Percentiles rank a stretch among this genome's conserved stretches.
Conservation (phyloP, 331 rosid species). For the Quercus phellos region DNA sequence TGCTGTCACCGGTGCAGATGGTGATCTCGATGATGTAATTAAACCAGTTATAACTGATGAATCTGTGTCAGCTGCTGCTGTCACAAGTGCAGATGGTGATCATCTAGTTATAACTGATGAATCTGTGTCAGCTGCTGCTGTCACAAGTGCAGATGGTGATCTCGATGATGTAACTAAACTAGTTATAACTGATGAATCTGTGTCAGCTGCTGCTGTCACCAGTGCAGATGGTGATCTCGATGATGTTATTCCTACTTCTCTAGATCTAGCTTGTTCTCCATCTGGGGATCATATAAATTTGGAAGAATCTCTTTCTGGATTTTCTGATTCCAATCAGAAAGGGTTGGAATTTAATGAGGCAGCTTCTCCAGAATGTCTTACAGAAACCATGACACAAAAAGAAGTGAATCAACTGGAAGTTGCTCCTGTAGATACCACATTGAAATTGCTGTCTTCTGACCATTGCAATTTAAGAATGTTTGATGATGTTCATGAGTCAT, state of each 20-base stretch:
- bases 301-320: slow-evolving; percentile 29
- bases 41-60: slow-evolving; percentile 34
- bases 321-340: slow-evolving; percentile 24
- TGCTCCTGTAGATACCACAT: slow-evolving; percentile 31
- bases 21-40: slow-evolving; percentile 23
- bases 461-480: slow-evolving; percentile 26
- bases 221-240: slow-evolving; percentile 25
- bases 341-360: slow-evolving; percentile 33
- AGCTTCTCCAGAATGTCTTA: slow-evolving; percentile 31
- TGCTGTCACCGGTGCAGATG: slow-evolving; percentile 17
- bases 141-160: slow-evolving; percentile 22
- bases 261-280: slow-evolving; percentile 30
- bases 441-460: slow-evolving; percentile 17
- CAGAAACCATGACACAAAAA: slow-evolving; percentile 27
- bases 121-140: slow-evolving; percentile 25
- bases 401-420: slow-evolving; percentile 27
- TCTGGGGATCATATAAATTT: slow-evolving; percentile 19
- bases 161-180: slow-evolving; percentile 17
- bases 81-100: slow-evolving; percentile 20
- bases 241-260: slow-evolving; percentile 22
- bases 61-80: slow-evolving; percentile 24
- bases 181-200: slow-evolving; percentile 33
- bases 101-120: slow-evolving; percentile 35
- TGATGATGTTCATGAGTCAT: slow-evolving; percentile 23
- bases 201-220: slow-evolving; percentile 22